Evolutionary conservation across 805 yeast genomes (phyloP).

Genomic region (Sungouiozyma ichnusensis): DNA sequence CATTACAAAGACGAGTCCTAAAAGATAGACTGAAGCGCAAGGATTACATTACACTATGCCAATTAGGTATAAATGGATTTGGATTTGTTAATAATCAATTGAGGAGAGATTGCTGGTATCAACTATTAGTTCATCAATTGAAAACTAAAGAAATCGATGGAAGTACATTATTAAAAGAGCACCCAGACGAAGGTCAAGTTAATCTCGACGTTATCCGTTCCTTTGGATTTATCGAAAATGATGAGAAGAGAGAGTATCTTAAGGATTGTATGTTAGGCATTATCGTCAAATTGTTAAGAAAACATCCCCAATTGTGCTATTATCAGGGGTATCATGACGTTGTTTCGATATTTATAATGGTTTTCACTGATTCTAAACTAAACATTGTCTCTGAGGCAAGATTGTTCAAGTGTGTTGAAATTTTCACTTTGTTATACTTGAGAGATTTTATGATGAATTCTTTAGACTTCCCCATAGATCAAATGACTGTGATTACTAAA

Average conservation of each 20-base stretch:
- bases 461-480: constrained; percentile 54
- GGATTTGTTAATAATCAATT: constrained; percentile 18
- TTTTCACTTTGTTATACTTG: constrained; percentile 48
- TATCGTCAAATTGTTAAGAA: constrained; percentile 46
- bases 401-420: constrained; percentile 39
- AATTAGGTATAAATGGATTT: constrained; percentile 15
- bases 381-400: constrained; percentile 10
- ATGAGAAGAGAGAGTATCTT: constrained; percentile 14
- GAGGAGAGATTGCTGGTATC: constrained; percentile 17
- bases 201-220: constrained; percentile 68
- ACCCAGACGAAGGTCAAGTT: constrained; percentile 72
- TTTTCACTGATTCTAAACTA: constrained; percentile 28
- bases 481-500: constrained; percentile 55
- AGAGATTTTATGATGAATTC: constrained; percentile 80
- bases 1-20: too few relatives aligned
- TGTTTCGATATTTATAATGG: constrained; percentile 52
- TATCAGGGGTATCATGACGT: constrained; percentile 94
- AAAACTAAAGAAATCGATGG: not conserved
- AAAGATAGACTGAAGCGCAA: constrained; percentile 1
- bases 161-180: constrained; percentile 19
- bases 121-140: constrained; percentile 23
- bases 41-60: constrained; percentile 5
- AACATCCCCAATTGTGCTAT: constrained; percentile 54
- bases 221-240: constrained; percentile 31
- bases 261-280: constrained; percentile 25